Evolutionary conservation across 2,329 filamentous ascomycete species (phyloP), one percentile per base, ranked within the genome.

Genomic region (Colletotrichum sp.): DNA sequence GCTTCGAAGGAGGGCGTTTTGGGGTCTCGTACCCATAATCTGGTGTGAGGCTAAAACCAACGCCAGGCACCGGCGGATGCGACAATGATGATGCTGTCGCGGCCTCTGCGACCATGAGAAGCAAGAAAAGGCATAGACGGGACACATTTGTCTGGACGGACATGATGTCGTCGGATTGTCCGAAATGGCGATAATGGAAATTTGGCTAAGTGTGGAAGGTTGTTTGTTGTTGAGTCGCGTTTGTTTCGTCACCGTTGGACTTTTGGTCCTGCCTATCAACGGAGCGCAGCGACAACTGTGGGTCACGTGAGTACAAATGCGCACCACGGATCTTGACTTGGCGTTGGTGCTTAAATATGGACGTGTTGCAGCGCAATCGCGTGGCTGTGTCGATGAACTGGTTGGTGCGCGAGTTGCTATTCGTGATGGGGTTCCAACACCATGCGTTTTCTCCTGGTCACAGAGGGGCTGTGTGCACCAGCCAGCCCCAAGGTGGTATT

Each of bases 61-160:
- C 49, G 30, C 65, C 65, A 12, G 65, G 65, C 5, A 68, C 49
- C 34, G 28, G 21, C 3, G 21, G 34, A 26, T 28, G 62, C 8
- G 21, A 65, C 34, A 5, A 26, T 65, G 59, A 10, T n/a, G 16
- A n/a, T 24, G 34, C 18, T 24, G 18, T 0, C 6, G 34, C 34
- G 5, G 62, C 28, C 0, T 0, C 18, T 0, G 21, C 1, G 15
- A 16, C 5, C 2, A 44, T 13, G n/a, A 49, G 13, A 16, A 65
- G 8, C 7, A n/a, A 34, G n/a, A 34, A 6, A 4, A 21, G n/a
- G 6, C n/a, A 21, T 2, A 21, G 10, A 52, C 44, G 10, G 6
- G n/a, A 21, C n/a, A 13, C 10, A 21, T 52, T 10, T 21, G 1
- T 21, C 6, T 52, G 18, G 10, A 52, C 6, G n/a, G 6, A 21